Base-by-base conservation (phyloP, 805 yeast species). In the Sporopachydermia lactativora region DNA sequence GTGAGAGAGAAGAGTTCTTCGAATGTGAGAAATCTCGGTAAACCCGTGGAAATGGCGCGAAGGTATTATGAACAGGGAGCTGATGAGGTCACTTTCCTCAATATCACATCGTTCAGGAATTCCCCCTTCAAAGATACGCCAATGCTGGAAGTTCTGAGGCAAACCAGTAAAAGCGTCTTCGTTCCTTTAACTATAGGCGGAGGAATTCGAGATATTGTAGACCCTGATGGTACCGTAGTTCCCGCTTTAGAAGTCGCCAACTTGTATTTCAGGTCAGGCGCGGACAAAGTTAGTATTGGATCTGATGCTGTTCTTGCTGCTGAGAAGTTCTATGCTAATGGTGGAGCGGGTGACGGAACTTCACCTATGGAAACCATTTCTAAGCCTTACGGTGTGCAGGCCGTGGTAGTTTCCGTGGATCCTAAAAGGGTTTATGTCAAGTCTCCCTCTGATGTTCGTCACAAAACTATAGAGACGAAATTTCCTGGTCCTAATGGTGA, bases 101-200 rank as follows among this genome's bases (percentile, higher is more conserved):
- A 92, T 55, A 92, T 92, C 51, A 94, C 98, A 0, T 86, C 96
- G 3, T 92, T 92, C 64, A 73, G 97, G 58, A 84, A 88, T 60
- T 85, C 94, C 19, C 99, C 99, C 2, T 59, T 89, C 38, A 75
- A 70, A 45, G 99, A 92, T 55, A 77, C 89, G 39, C 99, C 99
- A 18, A 92, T 92, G 98, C 65, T 92, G 42, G 88, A 86, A 50
- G 96, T 92, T 2, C 66, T 92, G 48, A 75, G 71, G 46, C 63
- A 65, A 44, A 82, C 96, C 0, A 94, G 96, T 8, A 79, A 81
- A 58, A 79, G 94, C 1, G 82, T 89, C 39, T 92, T 92, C 62
- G 99, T 92, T 11, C 99, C 99, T 5, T 66, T 92, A 47, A 92
- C 99, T 0, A 95, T 92, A 35, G 99, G 99, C 36, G 99, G 99